phyloP scores from a whole-genome alignment of 169 alveolate species.

The Eimeria sp. region DNA sequence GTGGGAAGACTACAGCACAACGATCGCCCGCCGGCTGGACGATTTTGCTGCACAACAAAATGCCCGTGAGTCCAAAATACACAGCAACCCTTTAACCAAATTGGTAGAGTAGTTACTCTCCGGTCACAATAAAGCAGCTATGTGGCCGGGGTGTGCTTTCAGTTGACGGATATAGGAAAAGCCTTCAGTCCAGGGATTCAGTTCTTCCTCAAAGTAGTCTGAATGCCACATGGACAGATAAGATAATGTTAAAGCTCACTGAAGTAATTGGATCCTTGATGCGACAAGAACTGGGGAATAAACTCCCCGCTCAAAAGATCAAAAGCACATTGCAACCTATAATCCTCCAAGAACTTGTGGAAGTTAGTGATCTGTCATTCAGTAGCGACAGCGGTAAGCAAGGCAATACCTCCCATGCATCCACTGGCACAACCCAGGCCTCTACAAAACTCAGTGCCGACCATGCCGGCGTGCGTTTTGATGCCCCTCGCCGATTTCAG shows the following conservation, averaged over 20 bases:
- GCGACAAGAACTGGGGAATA: constrained; percentile 26
- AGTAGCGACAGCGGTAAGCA: constrained; percentile 47
- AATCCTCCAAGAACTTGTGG: constrained; percentile 63
- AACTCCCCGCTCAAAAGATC: neutral
- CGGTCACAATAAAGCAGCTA: neutral
- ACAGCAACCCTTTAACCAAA: neutral
- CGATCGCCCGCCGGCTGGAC: constrained; percentile 42
- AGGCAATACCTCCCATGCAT: neutral
- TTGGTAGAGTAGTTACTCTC: neutral
- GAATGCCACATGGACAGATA: constrained; percentile 55
- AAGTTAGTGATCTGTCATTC: constrained; percentile 26
- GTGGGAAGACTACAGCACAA: constrained; percentile 71
- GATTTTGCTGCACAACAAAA: constrained; percentile 50
- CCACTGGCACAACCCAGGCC: neutral
- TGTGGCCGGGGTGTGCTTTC: neutral
- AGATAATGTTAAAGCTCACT: neutral
- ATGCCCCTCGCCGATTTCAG: neutral
- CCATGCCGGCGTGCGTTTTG: neutral
- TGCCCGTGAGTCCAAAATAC: constrained; percentile 18
- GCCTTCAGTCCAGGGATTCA: constrained; percentile 30
- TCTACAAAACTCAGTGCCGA: neutral
- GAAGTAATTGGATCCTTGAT: constrained; percentile 56
- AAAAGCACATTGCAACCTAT: constrained; percentile 44
- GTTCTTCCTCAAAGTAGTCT: constrained; percentile 38
- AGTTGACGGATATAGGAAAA: constrained; percentile 49